Evolutionary conservation across 169 alveolate genomes (phyloP), one percentile per base, ranked within the genome.

Genomic region (Plasmodium reichenowi): DNA sequence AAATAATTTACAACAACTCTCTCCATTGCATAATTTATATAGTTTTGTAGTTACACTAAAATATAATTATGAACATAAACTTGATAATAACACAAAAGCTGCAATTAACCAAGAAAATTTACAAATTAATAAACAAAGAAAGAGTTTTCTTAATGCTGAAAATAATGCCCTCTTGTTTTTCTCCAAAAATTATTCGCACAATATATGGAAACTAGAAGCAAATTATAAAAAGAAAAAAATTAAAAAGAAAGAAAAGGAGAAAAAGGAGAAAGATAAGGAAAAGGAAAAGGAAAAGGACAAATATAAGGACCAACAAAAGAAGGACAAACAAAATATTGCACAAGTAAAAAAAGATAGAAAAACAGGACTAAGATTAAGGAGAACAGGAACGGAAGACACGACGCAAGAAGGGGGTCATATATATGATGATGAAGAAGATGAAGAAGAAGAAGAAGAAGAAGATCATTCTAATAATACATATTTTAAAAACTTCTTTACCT

Each of bases 21-120:
- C 78, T 0, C 89, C 89, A 1, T 47, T 78, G 0, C 73, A 66
- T 9, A 78, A 78, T 70, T 9, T 78, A 24, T 78, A 78, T 24
- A 78, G 89, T 47, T 50, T 78, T n/a, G 78, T 78, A 13, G 78
- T 66, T 3, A 78, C 89, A 20, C 29, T 78, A 60, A 78, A 45
- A 66, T 71, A 78, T 71, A 78, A 78, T 43, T 78, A 70, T 52
- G 78, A 78, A 58, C 50, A 78, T 9, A 26, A 78, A 5, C 71
- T 78, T 26, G 71, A 63, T 22, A 67, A 78, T 20, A 47, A 59
- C 17, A 78, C 22, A 47, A 64, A 76, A 29, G 45, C 58, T 38
- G 48, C 29, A 8, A 64, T 78, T 26, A 66, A 78, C 24, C 29
- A 66, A 12, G 89, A 78, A 32, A 74, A 15, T 66, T 78, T 66